phyloP scores from a whole-genome alignment of 768 basidiomycete genomes.

The Termitomyces eurrhizus region DNA sequence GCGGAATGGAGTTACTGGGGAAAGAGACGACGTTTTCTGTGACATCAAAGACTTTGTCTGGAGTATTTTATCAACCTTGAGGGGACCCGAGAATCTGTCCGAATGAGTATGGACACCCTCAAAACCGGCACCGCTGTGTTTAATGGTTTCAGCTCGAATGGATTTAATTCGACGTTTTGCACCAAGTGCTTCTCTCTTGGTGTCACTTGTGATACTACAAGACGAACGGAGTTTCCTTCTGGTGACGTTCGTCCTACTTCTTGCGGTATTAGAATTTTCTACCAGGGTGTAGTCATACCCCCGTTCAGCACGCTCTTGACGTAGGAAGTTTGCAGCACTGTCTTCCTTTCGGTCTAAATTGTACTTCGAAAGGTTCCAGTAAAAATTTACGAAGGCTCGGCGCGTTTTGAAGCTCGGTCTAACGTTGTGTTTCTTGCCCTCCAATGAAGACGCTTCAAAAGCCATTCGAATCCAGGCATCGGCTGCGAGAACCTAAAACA shows the following conservation, averaged over 20 bases:
- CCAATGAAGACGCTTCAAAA: conserved; percentile 2
- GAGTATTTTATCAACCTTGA: background rate
- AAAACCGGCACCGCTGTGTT: background rate
- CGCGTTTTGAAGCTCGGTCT: conserved; percentile 9
- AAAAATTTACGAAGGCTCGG: conserved; percentile 18
- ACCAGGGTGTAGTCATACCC: conserved; percentile 11
- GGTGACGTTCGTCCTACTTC: background rate
- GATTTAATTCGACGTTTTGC: background rate
- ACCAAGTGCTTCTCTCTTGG: background rate
- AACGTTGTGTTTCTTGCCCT: background rate
- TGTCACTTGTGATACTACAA: background rate
- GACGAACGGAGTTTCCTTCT: background rate
- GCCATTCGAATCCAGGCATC: conserved; percentile 14
- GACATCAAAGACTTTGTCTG: background rate
- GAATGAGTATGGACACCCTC: background rate
- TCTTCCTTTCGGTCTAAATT: background rate
- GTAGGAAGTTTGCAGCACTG: conserved; percentile 16
- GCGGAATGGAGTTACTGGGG: background rate
- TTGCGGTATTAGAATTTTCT: background rate
- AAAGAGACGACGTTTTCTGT: background rate
- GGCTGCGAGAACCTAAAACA: conserved; percentile 12
- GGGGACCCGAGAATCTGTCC: background rate
- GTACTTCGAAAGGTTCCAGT: conserved; percentile 19
- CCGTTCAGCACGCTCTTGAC: conserved; percentile 6
- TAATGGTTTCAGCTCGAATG: background rate